These are phyloP conservation scores for Coemansia sp. DNA, from an alignment of 192 early-diverging fungal genomes.

Conservation along the genomic window DNA sequence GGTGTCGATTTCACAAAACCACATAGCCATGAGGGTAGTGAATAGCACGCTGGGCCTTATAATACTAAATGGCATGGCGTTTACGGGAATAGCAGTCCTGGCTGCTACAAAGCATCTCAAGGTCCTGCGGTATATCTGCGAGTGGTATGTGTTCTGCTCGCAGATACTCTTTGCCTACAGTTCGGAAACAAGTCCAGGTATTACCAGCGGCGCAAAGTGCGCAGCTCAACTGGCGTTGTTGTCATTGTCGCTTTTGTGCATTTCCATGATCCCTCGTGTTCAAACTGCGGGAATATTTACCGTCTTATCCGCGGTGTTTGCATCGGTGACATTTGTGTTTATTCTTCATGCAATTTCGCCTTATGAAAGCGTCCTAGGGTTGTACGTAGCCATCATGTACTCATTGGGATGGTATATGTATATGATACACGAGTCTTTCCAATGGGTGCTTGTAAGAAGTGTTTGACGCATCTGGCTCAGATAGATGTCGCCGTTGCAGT, in stretches of 20 bases:
- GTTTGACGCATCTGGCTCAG: neutral
- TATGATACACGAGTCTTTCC: constrained; percentile 3
- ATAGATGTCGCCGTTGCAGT: neutral
- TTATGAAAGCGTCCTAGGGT: neutral
- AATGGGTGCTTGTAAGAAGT: neutral
- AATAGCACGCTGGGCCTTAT: constrained; percentile 1
- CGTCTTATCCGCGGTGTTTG: neutral
- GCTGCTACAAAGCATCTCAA: neutral
- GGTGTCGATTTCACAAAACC: neutral
- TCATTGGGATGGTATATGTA: neutral
- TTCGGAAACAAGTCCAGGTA: neutral
- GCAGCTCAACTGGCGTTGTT: neutral
- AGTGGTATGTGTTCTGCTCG: neutral
- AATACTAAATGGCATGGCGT: neutral
- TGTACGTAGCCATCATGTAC: neutral
- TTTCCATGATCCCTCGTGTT: neutral
- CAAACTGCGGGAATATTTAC: neutral
- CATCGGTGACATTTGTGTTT: neutral
- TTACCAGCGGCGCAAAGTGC: neutral
- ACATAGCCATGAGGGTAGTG: neutral
- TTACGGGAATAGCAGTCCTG: neutral
- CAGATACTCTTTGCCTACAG: neutral
- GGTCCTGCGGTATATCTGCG: neutral
- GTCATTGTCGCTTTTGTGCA: neutral
- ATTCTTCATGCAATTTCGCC: neutral